A percentile compares a stretch with the other conserved stretches of the same genome.
These are phyloP conservation scores for Solanum pimpinellifolium DNA, from an alignment of 257 asterid genomes.

Conservation along the genomic window DNA sequence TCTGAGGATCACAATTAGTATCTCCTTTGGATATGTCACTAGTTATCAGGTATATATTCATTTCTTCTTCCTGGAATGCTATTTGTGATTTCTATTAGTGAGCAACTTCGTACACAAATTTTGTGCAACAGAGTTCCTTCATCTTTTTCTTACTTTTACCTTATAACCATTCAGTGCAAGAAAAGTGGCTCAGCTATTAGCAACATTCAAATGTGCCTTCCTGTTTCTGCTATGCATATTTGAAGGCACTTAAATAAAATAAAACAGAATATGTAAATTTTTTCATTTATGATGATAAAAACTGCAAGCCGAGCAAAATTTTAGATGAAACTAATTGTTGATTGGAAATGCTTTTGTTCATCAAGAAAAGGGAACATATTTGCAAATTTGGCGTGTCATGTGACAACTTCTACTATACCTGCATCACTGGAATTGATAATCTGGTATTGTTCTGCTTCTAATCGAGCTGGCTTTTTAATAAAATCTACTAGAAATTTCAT, in stretches of 20 bases:
- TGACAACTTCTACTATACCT: background rate
- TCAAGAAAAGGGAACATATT: background rate
- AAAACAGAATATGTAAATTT: background rate
- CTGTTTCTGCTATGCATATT: background rate
- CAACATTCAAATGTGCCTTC: background rate
- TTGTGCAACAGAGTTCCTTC: background rate
- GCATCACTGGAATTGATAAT: background rate
- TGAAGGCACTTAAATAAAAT: background rate
- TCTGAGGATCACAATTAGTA: slow-evolving; percentile 20
- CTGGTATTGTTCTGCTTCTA: background rate
- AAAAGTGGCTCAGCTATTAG: background rate
- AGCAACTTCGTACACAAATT: background rate
- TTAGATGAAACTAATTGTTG: background rate
- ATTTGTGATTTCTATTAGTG: background rate
- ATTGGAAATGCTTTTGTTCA: background rate
- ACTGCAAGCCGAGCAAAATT: background rate
- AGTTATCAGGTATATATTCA: slow-evolving; percentile 19
- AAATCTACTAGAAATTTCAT: background rate
- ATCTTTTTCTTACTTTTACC: background rate
- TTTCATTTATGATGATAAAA: background rate
- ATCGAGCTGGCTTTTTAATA: background rate
- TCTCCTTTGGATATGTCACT: slow-evolving; percentile 4
- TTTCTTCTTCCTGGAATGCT: background rate
- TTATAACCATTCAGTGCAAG: background rate
- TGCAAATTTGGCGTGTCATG: background rate